These are phyloP conservation scores for Yamadazyma sp. DNA, from an alignment of 1,139 yeast species.

Conservation along the genomic window DNA sequence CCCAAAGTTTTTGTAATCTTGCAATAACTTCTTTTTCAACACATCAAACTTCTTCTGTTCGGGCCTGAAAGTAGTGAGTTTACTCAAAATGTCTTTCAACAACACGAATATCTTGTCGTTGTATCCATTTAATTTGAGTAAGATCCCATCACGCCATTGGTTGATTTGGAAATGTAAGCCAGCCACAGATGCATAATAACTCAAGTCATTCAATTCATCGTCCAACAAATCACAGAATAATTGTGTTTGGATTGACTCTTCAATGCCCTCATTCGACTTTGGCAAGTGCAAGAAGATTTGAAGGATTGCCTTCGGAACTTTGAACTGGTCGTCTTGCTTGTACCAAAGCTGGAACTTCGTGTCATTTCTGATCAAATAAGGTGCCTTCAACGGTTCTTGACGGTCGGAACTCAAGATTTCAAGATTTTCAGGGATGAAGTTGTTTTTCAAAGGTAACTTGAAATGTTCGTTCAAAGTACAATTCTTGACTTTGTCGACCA, in stretches of 20 bases:
- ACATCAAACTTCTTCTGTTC: constrained; percentile 60
- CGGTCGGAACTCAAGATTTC: constrained; percentile 48
- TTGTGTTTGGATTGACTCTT: constrained; percentile 56
- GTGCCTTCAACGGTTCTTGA: constrained; percentile 32
- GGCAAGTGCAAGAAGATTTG: constrained; percentile 69
- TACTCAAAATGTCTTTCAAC: constrained; percentile 57
- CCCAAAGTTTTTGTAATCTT: constrained; percentile 70
- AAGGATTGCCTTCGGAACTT: constrained; percentile 83
- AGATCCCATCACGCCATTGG: constrained; percentile 69
- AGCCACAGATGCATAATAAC: constrained; percentile 84
- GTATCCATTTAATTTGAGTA: constrained; percentile 71
- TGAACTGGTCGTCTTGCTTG: constrained; percentile 86
- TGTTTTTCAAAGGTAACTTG: constrained; percentile 68
- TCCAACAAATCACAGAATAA: constrained; percentile 68
- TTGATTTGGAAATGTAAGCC: constrained; percentile 64
- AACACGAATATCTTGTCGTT: constrained; percentile 75
- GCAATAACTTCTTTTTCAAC: constrained; percentile 60
- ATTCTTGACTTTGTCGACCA: constrained; percentile 34
- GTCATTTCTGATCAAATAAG: constrained; percentile 36
- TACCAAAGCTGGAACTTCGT: constrained; percentile 64
- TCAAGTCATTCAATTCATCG: constrained; percentile 72
- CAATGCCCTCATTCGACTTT: constrained; percentile 54
- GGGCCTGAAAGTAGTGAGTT: constrained; percentile 53
- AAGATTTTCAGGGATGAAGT: constrained; percentile 79
- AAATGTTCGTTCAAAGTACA: constrained; percentile 40